phyloP scores from a whole-genome alignment of 2,329 filamentous ascomycete genomes.

The Aspergillus sp. region DNA sequence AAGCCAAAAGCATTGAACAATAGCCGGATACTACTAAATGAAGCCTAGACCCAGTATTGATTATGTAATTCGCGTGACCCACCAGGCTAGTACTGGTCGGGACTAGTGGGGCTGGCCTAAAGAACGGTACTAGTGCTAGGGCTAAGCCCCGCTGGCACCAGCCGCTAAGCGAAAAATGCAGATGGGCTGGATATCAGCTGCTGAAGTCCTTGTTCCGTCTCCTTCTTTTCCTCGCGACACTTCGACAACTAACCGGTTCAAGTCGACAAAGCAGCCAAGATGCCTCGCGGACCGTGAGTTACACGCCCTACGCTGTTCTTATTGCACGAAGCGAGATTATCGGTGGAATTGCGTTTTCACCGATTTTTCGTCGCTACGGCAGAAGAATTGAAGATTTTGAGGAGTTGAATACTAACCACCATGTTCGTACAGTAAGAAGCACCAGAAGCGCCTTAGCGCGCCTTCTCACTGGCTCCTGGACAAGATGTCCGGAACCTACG shows the following conservation, averaged over 20 bases:
- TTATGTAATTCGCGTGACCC: constrained; percentile 9
- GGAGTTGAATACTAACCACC: constrained; percentile 27
- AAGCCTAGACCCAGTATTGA: background rate
- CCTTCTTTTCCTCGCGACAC: constrained; percentile 33
- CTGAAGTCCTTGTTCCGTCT: constrained; percentile 20
- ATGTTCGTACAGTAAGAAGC: constrained; percentile 76
- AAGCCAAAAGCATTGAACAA: background rate
- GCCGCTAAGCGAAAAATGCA: constrained; percentile 37
- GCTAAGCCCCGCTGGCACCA: constrained; percentile 28
- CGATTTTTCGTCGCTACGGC: background rate
- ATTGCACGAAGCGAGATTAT: background rate
- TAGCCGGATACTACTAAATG: background rate
- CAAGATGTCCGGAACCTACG: constrained; percentile 93
- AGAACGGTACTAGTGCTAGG: constrained; percentile 35
- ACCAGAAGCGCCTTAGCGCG: constrained; percentile 99
- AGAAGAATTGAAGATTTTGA: background rate
- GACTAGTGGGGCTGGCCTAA: constrained; percentile 4
- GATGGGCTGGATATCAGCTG: constrained; percentile 26
- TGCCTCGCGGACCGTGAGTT: constrained; percentile 62
- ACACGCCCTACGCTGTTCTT: background rate
- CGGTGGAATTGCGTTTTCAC: background rate
- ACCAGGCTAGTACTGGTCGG: background rate
- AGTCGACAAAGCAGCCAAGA: constrained; percentile 50
- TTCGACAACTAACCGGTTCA: constrained; percentile 40
- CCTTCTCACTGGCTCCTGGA: constrained; percentile 99